A percentile compares a stretch with the other conserved stretches of the same genome.
These are phyloP conservation scores for Schizophyllum commune DNA, from an alignment of 1,284 basidiomycete genomes.

Conservation along the genomic window DNA sequence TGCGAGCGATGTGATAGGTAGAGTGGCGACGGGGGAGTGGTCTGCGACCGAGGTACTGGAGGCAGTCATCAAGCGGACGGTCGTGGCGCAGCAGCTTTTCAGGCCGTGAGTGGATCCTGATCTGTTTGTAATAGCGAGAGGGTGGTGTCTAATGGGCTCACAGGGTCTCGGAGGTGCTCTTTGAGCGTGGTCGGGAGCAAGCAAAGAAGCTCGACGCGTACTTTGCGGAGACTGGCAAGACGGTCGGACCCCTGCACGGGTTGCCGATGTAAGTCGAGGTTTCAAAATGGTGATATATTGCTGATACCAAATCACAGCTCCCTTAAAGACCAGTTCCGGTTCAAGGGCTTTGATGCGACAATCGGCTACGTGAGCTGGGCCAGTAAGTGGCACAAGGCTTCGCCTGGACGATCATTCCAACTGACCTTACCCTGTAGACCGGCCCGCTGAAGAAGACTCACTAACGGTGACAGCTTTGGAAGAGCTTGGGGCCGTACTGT, in stretches of 20 bases:
- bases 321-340: constrained; percentile 54
- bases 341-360: constrained; percentile 54
- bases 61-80: constrained; percentile 74
- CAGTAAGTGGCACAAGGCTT: constrained; percentile 35
- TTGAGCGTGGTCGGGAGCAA: constrained; percentile 49
- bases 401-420: constrained; percentile 27
- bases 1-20: constrained; percentile 37
- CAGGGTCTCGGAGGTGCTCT: constrained; percentile 60
- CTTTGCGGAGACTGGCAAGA: constrained; percentile 36
- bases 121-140: background rate
- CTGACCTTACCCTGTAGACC: constrained; percentile 40
- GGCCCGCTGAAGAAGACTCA: constrained; percentile 42
- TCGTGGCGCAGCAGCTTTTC: constrained; percentile 78
- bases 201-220: constrained; percentile 51
- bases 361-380: constrained; percentile 63
- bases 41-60: constrained; percentile 61
- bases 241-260: constrained; percentile 55
- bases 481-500: constrained; percentile 57
- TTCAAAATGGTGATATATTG: too few species aligned
- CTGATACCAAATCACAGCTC: too few species aligned
- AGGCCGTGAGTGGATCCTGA: constrained; percentile 17
- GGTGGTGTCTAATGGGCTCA: constrained; percentile 31
- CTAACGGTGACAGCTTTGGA: constrained; percentile 55
- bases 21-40: constrained; percentile 43
- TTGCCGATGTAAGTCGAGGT: constrained; percentile 30